These are phyloP conservation scores for Venturia effusa DNA, from an alignment of 2,329 filamentous ascomycete genomes.

Conservation along the genomic window DNA sequence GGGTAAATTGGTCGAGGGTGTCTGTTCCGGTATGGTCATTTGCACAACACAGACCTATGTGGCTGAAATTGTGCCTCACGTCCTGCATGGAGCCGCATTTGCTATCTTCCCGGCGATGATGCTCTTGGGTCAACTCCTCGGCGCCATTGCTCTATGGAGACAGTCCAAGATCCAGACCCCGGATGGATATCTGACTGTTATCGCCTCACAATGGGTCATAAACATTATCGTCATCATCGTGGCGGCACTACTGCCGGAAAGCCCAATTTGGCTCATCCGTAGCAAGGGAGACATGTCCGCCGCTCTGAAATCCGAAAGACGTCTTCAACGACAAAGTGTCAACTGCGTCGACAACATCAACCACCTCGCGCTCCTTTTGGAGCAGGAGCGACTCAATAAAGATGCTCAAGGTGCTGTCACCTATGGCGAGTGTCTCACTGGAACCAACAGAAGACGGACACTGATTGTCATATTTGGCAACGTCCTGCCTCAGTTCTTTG, in stretches of 20 bases:
- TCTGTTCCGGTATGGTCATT: conserved; percentile 2
- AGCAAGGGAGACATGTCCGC: conserved; percentile 26
- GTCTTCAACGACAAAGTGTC: conserved; percentile 33
- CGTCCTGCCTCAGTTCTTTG: conserved; percentile 23
- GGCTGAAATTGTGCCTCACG: conserved; percentile 38
- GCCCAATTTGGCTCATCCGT: conserved; percentile 38
- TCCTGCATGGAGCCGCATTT: conserved; percentile 36
- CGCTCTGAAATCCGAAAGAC: conserved; percentile 36
- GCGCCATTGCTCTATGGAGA: conserved; percentile 27
- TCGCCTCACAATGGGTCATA: conserved; percentile 1
- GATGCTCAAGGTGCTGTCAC: conserved; percentile 14
- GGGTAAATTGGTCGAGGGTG: conserved; percentile 1
- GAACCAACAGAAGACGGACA: conserved; percentile 24
- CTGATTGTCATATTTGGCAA: conserved; percentile 27
- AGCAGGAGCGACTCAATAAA: conserved; percentile 18
- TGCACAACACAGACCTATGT: conserved; percentile 30
- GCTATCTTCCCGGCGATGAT: conserved; percentile 41
- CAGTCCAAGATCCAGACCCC: conserved; percentile 27
- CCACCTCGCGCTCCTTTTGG: conserved; percentile 18
- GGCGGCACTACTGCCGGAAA: conserved; percentile 39
- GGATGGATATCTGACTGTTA: conserved; percentile 27
- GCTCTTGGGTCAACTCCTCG: conserved; percentile 38
- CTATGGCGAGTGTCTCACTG: conserved; percentile 26
- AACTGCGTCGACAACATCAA: conserved; percentile 24
- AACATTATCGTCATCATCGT: conserved; percentile 29